phyloP scores from a whole-genome alignment of 2,329 filamentous ascomycete genomes.

The Hymenoscyphus infarciens region DNA sequence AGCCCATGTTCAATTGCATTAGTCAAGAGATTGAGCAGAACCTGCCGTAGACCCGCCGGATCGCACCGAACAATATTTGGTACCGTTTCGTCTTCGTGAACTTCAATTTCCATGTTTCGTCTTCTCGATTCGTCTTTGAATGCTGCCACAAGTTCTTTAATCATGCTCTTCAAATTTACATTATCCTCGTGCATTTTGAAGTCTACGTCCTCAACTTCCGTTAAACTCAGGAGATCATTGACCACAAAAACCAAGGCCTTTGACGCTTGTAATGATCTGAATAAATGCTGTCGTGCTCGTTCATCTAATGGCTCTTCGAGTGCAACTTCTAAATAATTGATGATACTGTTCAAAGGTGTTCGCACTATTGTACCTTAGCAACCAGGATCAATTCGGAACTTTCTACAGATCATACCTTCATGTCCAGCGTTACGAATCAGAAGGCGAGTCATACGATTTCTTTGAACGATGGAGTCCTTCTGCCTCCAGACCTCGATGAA shows the following conservation, averaged over 20 bases:
- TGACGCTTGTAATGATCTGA: slow-evolving; percentile 80
- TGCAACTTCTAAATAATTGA: slow-evolving; percentile 88
- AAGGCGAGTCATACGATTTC: slow-evolving; percentile 22
- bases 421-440: slow-evolving; percentile 67
- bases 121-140: slow-evolving; percentile 15
- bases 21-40: slow-evolving; percentile 23
- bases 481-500: slow-evolving; percentile 28
- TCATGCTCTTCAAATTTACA: slow-evolving; percentile 18
- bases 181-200: slow-evolving; percentile 22
- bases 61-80: slow-evolving; percentile 23
- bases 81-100: slow-evolving; percentile 16
- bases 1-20: slow-evolving; percentile 25
- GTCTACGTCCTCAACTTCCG: slow-evolving; percentile 67
- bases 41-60: slow-evolving; percentile 22
- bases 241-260: slow-evolving; percentile 91
- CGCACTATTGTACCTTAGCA: slow-evolving; percentile 39
- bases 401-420: slow-evolving; percentile 47
- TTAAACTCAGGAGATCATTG: slow-evolving; percentile 82
- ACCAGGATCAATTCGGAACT: neutral
- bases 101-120: slow-evolving; percentile 16
- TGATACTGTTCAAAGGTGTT: slow-evolving; percentile 85
- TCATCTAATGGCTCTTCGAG: slow-evolving; percentile 72
- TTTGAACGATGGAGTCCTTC: slow-evolving; percentile 23
- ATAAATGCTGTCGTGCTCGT: slow-evolving; percentile 80
- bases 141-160: slow-evolving; percentile 17